A percentile compares a stretch with the other conserved stretches of the same genome.
Evolutionary conservation across 257 asterid genomes (phyloP).

Genomic region (Leptodermis oblonga): DNA sequence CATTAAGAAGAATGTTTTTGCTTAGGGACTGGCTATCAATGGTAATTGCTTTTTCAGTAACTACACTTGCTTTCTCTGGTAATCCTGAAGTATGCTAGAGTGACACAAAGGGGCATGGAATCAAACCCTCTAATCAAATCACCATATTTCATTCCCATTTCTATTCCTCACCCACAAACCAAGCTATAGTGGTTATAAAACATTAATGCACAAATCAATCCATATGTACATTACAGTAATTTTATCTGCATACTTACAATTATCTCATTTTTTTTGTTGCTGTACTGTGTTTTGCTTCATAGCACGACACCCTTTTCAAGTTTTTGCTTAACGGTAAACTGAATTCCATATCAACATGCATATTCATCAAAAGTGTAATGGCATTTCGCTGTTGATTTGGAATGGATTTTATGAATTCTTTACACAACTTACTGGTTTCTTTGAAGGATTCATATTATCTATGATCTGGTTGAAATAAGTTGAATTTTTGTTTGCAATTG

Average conservation of each 20-base stretch:
- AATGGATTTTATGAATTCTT: background rate
- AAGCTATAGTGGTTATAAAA: background rate
- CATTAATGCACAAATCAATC: background rate
- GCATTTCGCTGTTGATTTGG: background rate
- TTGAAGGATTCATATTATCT: background rate
- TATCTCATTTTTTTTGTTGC: background rate
- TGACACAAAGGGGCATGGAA: background rate
- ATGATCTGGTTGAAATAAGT: background rate
- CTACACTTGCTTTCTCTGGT: background rate
- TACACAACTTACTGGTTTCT: too few relatives aligned
- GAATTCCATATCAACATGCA: background rate
- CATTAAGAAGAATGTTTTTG: background rate
- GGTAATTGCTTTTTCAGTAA: background rate
- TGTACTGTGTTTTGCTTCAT: too few relatives aligned
- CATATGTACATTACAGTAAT: background rate
- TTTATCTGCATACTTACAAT: background rate
- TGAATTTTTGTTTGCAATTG: background rate
- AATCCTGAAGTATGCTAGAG: background rate
- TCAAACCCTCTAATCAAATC: too few relatives aligned
- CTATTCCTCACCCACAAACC: too few relatives aligned
- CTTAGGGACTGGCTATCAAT: background rate
- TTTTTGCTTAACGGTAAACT: too few relatives aligned
- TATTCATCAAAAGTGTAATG: background rate
- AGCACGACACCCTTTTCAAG: too few relatives aligned
- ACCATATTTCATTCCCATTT: too few relatives aligned